These are phyloP conservation scores for Ascochyta lentis DNA, from an alignment of 2,329 filamentous ascomycete genomes.

Conservation along the genomic window DNA sequence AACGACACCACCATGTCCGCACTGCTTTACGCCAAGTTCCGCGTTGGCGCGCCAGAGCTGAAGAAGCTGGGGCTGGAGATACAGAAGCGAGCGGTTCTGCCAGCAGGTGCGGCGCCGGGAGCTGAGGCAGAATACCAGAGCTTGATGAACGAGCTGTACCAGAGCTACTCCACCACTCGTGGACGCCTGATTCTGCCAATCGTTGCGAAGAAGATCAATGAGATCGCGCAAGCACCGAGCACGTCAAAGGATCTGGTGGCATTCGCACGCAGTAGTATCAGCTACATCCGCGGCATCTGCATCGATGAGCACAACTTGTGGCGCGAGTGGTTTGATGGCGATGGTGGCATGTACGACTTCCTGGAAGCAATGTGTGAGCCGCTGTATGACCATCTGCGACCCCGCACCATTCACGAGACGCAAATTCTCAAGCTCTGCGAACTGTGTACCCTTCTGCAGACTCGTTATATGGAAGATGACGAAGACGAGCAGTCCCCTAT, in stretches of 20 bases:
- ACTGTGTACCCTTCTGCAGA: slow-evolving; percentile 70
- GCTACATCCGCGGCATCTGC: slow-evolving; percentile 70
- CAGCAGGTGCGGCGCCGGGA: slow-evolving; percentile 64
- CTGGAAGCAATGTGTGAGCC: slow-evolving; percentile 72
- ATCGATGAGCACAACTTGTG: slow-evolving; percentile 72
- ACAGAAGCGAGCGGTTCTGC: slow-evolving; percentile 68
- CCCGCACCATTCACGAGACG: slow-evolving; percentile 70
- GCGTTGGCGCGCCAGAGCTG: slow-evolving; percentile 69
- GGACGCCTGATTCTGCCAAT: slow-evolving; percentile 67
- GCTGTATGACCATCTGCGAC: slow-evolving; percentile 69
- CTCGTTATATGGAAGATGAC: slow-evolving; percentile 66
- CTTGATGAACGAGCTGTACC: slow-evolving; percentile 69
- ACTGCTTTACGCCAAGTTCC: slow-evolving; percentile 73
- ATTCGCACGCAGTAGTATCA: slow-evolving; percentile 69
- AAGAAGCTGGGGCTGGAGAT: slow-evolving; percentile 72
- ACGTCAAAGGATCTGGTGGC: slow-evolving; percentile 68
- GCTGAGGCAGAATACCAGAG: slow-evolving; percentile 70
- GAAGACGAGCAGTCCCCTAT: slow-evolving; percentile 54
- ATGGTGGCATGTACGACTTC: slow-evolving; percentile 69
- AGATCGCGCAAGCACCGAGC: slow-evolving; percentile 64
- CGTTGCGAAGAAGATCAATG: slow-evolving; percentile 66
- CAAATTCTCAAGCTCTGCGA: slow-evolving; percentile 72
- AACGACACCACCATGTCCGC: slow-evolving; percentile 77
- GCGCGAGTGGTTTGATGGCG: slow-evolving; percentile 70
- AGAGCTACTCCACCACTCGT: slow-evolving; percentile 66